Evolutionary conservation across 2,329 filamentous ascomycete genomes (phyloP).

Genomic region (Cryphonectria parasitica): DNA sequence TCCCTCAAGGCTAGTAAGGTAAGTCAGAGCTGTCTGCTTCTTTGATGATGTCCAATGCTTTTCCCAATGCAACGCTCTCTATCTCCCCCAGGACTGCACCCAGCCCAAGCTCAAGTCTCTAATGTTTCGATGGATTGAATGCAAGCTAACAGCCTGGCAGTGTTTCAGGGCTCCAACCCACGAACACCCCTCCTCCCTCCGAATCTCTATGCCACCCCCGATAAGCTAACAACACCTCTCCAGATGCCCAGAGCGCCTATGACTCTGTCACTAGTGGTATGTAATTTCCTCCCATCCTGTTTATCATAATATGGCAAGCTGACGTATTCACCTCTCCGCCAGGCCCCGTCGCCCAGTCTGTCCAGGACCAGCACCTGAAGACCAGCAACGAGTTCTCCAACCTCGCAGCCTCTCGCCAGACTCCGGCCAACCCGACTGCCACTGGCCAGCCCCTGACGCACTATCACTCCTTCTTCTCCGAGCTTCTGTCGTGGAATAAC

Average conservation of each 20-base stretch:
- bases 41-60: neutral
- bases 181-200: neutral
- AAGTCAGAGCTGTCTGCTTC: slow-evolving; percentile 33
- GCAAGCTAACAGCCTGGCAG: slow-evolving; percentile 41
- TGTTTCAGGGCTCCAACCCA: slow-evolving; percentile 37
- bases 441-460: slow-evolving; percentile 68
- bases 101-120: neutral
- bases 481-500: slow-evolving; percentile 71
- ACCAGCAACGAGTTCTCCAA: slow-evolving; percentile 60
- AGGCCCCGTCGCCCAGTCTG: slow-evolving; percentile 64
- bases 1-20: slow-evolving; percentile 60
- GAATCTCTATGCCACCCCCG: slow-evolving; percentile 31
- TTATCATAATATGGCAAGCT: neutral
- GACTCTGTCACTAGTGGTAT: slow-evolving; percentile 53
- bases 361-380: slow-evolving; percentile 60
- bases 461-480: slow-evolving; percentile 73
- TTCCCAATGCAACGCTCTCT: neutral
- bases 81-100: neutral
- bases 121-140: neutral
- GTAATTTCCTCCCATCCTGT: neutral
- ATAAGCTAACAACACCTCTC: slow-evolving; percentile 39
- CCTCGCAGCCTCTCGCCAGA: slow-evolving; percentile 60
- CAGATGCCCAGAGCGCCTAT: slow-evolving; percentile 56
- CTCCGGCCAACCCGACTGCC: slow-evolving; percentile 56
- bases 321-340: slow-evolving; percentile 20